Base-by-base conservation (phyloP, 768 basidiomycete genomes). In the Boletus rufocinnamomeus region DNA sequence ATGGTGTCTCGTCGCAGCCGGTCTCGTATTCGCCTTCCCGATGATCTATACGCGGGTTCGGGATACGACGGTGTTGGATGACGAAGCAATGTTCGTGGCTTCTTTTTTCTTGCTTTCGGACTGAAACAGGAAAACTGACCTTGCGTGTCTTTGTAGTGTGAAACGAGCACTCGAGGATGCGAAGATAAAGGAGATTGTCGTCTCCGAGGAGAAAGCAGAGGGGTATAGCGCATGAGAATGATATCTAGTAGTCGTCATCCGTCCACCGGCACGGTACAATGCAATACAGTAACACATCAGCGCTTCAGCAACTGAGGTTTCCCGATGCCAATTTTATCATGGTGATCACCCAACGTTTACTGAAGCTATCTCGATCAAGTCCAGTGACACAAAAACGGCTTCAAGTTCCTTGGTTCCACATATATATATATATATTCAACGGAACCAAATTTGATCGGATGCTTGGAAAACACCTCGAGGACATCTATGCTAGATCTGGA, bases 1-100 rank as follows among this genome's bases (percentile, higher is more conserved):
- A 2, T 90, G 88, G 88, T 77, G 75, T 16, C 76, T 90, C 13
- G 82, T 89, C 38, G 81, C 80, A 43, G 82, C 76, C 0, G 87
- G 87, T 2, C 80, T 88, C 19, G 54, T 87, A 45, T 86, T 84
- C 54, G 80, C 84, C 16, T 72, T 89, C n/a, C 88, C 88, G 6
- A 88, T 90, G 88, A 82, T 89, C 46, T 77, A 86, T 64, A 71
- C 82, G 50, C 85, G 88, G 13, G 83, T 89, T 57, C 84, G 77
- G 62, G 79, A 89, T 51, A 80, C 76, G 59, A 79, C 80, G 0
- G 82, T 83, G 11, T 56, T 80, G 8, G 79, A 77, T 30, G 85
- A 86, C 49, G 86, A 87, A 68, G 71, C 73, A 2, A 65, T 84
- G 84, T 86, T 63, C 58, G 83, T 76, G 21, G 14, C 16, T 5